Percentiles rank a stretch among this genome's conserved stretches.
Conservation (phyloP, 805 yeast species). For the Ogataea henricii region DNA sequence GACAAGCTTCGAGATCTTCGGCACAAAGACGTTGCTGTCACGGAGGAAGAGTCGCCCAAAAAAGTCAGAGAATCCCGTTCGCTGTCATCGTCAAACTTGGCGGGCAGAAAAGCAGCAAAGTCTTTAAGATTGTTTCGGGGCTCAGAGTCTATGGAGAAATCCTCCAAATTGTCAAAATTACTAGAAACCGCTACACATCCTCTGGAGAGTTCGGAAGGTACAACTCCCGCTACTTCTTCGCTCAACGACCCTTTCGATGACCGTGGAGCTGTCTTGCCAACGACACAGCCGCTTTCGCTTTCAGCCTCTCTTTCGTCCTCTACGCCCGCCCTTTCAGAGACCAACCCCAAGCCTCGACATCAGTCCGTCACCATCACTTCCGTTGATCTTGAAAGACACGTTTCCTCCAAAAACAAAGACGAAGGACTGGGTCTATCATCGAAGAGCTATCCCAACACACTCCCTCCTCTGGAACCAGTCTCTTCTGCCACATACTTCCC, state of each 20-base stretch:
- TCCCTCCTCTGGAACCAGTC: slow-evolving; percentile 52
- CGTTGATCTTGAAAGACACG: slow-evolving; percentile 18
- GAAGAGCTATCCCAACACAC: slow-evolving; percentile 9
- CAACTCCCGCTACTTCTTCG: background rate
- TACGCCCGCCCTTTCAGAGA: background rate
- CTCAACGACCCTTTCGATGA: background rate
- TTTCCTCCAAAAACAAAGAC: background rate
- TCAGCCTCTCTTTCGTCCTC: slow-evolving; percentile 7
- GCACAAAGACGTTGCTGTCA: background rate
- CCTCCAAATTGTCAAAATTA: slow-evolving; percentile 8
- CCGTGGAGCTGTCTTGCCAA: background rate
- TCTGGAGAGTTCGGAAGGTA: background rate
- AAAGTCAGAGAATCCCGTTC: slow-evolving; percentile 10
- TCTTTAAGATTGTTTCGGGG: slow-evolving; percentile 54
- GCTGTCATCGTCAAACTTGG: slow-evolving; percentile 26
- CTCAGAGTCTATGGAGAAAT: slow-evolving; percentile 28
- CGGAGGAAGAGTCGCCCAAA: slow-evolving; percentile 3
- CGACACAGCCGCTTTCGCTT: background rate
- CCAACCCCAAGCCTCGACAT: slow-evolving; percentile 9
- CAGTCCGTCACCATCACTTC: slow-evolving; percentile 19
- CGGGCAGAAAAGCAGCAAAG: slow-evolving; percentile 61
- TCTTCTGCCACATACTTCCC: slow-evolving; percentile 75
- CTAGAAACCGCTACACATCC: slow-evolving; percentile 1
- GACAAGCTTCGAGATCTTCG: background rate
- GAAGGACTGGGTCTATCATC: background rate